A percentile compares a stretch with the other conserved stretches of the same genome.
These are phyloP conservation scores for Purshia tridentata DNA, from an alignment of 306 rosid species.

Conservation along the genomic window DNA sequence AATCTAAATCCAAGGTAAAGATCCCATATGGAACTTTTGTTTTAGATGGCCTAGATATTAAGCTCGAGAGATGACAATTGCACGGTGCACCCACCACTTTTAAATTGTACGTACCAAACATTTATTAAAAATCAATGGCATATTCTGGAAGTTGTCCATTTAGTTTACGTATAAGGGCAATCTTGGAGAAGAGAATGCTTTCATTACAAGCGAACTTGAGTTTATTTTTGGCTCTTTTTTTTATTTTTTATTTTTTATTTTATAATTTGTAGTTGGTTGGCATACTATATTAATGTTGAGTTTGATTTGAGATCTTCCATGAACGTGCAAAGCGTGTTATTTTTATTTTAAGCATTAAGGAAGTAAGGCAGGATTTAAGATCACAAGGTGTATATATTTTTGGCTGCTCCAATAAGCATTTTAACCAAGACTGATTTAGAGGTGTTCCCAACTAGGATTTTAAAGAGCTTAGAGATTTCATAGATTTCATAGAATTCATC, in stretches of 20 bases:
- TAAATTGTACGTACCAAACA: not conserved
- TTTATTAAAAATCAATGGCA: not conserved
- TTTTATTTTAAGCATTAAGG: no score
- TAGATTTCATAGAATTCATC: no score
- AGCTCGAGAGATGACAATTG: not conserved
- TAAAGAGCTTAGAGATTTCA: no score
- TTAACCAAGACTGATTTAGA: no score
- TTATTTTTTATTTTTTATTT: no score
- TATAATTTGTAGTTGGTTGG: not conserved
- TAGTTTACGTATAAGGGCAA: not conserved
- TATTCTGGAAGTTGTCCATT: not conserved
- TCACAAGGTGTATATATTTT: no score
- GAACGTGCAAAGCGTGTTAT: not conserved
- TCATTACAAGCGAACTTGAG: not conserved
- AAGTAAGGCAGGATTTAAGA: no score
- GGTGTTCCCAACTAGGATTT: no score
- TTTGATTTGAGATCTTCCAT: conserved; percentile 11
- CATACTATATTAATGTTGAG: not conserved
- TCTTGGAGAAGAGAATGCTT: not conserved
- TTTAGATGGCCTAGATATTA: not conserved
- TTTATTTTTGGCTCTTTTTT: not conserved
- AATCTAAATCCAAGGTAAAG: no score
- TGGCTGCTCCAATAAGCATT: no score
- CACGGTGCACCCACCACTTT: not conserved
- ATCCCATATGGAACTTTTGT: not conserved